Evolutionary conservation across 2,329 filamentous ascomycete species (phyloP).

Genomic region (Penicillium thymicola): DNA sequence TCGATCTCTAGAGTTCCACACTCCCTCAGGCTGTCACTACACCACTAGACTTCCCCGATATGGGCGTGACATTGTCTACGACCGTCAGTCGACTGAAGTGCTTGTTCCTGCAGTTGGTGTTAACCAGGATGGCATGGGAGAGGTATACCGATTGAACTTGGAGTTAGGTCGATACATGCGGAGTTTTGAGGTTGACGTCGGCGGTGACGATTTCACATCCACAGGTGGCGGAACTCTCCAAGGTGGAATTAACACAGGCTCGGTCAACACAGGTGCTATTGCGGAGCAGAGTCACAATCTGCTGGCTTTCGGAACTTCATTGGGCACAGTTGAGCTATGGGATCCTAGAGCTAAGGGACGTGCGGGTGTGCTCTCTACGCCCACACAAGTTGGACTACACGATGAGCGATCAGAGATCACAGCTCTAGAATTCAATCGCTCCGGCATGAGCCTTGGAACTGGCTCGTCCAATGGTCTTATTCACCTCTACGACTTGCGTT

Average conservation of each 20-base stretch:
- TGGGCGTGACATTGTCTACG: constrained; percentile 84
- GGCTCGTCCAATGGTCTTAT: constrained; percentile 86
- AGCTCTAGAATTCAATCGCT: constrained; percentile 78
- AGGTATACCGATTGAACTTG: constrained; percentile 89
- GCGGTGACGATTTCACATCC: constrained; percentile 69
- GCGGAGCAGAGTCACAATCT: constrained; percentile 88
- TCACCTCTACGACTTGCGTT: constrained; percentile 87
- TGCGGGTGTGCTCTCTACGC: constrained; percentile 69
- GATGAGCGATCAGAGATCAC: constrained; percentile 65
- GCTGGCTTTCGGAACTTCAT: constrained; percentile 85
- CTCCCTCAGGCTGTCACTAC: constrained; percentile 81
- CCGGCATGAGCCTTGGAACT: constrained; percentile 78
- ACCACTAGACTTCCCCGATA: constrained; percentile 87
- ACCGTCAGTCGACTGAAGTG: constrained; percentile 76
- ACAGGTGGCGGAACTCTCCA: constrained; percentile 72
- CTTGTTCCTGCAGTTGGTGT: constrained; percentile 84
- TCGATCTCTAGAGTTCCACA: constrained; percentile 89
- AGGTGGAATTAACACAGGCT: constrained; percentile 78
- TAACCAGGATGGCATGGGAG: constrained; percentile 78
- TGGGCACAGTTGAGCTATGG: constrained; percentile 97
- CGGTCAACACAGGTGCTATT: constrained; percentile 81
- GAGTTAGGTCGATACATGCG: constrained; percentile 93
- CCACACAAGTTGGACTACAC: constrained; percentile 39
- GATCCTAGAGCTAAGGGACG: constrained; percentile 80
- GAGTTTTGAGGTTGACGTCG: constrained; percentile 86